phyloP scores from a whole-genome alignment of 176 grass and related monocot genomes.

The Oryza officinalis region DNA sequence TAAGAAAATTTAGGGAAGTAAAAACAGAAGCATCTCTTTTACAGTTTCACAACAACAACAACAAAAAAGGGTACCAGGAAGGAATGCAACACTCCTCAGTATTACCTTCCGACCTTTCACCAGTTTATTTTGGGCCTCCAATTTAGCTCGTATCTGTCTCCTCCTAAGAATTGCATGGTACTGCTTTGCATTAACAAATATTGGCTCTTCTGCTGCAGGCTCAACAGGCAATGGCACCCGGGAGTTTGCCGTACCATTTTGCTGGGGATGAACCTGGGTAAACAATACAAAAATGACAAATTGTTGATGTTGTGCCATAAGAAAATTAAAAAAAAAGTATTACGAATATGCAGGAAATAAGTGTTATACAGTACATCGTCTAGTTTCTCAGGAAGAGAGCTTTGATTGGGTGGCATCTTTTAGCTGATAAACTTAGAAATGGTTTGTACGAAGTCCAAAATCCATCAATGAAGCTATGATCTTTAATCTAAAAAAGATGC shows the following conservation, averaged over 20 bases:
- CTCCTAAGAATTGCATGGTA: constrained; percentile 93
- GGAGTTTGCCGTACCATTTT: constrained; percentile 42
- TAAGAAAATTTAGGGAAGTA: not conserved
- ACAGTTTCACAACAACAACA: not conserved
- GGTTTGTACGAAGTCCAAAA: not conserved
- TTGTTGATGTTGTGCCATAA: not conserved
- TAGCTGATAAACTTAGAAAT: not conserved
- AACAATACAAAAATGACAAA: constrained; percentile 8
- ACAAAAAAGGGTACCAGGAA: not conserved
- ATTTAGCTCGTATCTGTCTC: constrained; percentile 78
- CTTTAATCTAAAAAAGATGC: not conserved
- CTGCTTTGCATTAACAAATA: constrained; percentile 98
- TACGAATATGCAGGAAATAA: not conserved
- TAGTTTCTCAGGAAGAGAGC: not conserved
- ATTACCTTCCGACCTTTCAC: constrained; percentile 88
- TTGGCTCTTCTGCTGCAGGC: constrained; percentile 74
- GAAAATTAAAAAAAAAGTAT: not conserved
- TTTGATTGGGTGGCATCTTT: constrained; percentile 1
- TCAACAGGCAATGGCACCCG: constrained; percentile 63
- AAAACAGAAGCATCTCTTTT: constrained; percentile 14
- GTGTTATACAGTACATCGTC: constrained; percentile 2
- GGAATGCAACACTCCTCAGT: not conserved
- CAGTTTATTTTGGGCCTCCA: constrained; percentile 96
- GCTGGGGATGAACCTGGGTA: constrained; percentile 61
- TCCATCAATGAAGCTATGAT: not conserved